Percentiles rank a stretch among this genome's conserved stretches.
phyloP scores from a whole-genome alignment of 1,139 yeast species.

The Nematodospora anomalae region DNA sequence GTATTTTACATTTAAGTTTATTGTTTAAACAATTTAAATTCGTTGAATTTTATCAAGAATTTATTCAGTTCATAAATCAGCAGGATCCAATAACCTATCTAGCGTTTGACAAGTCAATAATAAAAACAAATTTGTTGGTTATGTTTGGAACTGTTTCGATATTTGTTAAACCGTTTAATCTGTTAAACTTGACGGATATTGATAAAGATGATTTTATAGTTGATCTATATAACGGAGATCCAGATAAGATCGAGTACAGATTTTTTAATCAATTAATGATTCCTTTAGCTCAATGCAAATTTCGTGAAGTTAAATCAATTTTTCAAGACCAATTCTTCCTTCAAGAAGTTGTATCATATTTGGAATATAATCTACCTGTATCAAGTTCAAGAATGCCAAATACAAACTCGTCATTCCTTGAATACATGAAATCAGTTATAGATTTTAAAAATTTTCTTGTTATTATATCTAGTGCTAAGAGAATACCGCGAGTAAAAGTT shows the following conservation, averaged over 20 bases:
- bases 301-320: slow-evolving; percentile 15
- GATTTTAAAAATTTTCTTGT: slow-evolving; percentile 32
- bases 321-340: slow-evolving; percentile 15
- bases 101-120: slow-evolving; percentile 10
- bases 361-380: slow-evolving; percentile 29
- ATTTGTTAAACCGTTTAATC: slow-evolving; percentile 30
- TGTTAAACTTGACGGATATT: slow-evolving; percentile 23
- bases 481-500: slow-evolving; percentile 24
- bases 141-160: slow-evolving; percentile 28
- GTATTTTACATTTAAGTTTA: slow-evolving; percentile 23
- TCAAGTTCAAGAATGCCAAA: slow-evolving; percentile 8
- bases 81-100: slow-evolving; percentile 9
- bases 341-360: slow-evolving; percentile 13
- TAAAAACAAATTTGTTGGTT: slow-evolving; percentile 24
- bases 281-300: slow-evolving; percentile 20
- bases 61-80: slow-evolving; percentile 16
- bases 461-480: slow-evolving; percentile 25
- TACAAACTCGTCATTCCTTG: slow-evolving; percentile 19
- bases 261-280: slow-evolving; percentile 21
- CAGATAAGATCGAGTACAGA: slow-evolving; percentile 16
- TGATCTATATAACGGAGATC: slow-evolving; percentile 21
- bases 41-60: slow-evolving; percentile 25
- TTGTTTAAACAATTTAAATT: slow-evolving; percentile 28
- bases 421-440: slow-evolving; percentile 24
- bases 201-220: slow-evolving; percentile 21